phyloP scores from a whole-genome alignment of 257 asterid genomes.

The Gentiana macrophylla region DNA sequence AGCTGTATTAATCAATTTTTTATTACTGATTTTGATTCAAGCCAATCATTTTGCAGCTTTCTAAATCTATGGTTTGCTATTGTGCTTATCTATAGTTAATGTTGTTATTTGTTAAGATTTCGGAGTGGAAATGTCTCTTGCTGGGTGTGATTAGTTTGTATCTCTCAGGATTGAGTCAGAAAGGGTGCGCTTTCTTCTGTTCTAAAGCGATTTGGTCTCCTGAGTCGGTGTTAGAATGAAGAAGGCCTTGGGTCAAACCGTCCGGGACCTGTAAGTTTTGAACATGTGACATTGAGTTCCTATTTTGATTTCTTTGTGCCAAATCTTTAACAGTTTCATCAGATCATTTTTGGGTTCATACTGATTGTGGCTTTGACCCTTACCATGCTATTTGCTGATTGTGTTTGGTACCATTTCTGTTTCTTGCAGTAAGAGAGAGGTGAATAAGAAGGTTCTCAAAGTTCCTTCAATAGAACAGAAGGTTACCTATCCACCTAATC shows the following conservation, averaged over 20 bases:
- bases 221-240: conserved; percentile 48
- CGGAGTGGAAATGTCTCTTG: neutral
- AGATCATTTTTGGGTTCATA: neutral
- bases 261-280: conserved; percentile 77
- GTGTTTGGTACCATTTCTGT: conserved; percentile 10
- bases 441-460: conserved; percentile 90
- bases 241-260: conserved; percentile 92
- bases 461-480: conserved; percentile 91
- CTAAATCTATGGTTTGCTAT: neutral
- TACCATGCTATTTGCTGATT: conserved; percentile 1
- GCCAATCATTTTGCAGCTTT: neutral
- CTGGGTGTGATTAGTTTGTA: neutral
- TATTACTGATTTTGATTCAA: too few relatives aligned
- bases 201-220: conserved; percentile 22
- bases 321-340: neutral
- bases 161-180: conserved; percentile 4
- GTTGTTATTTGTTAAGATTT: neutral
- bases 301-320: too few relatives aligned
- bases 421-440: conserved; percentile 90
- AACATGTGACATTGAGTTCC: neutral
- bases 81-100: neutral
- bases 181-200: conserved; percentile 1
- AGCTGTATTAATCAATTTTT: neutral
- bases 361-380: conserved; percentile 3
- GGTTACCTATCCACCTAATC: conserved; percentile 28